These are phyloP conservation scores for Diaporthe citrichinensis DNA, from an alignment of 2,329 filamentous ascomycete genomes.

Conservation along the genomic window DNA sequence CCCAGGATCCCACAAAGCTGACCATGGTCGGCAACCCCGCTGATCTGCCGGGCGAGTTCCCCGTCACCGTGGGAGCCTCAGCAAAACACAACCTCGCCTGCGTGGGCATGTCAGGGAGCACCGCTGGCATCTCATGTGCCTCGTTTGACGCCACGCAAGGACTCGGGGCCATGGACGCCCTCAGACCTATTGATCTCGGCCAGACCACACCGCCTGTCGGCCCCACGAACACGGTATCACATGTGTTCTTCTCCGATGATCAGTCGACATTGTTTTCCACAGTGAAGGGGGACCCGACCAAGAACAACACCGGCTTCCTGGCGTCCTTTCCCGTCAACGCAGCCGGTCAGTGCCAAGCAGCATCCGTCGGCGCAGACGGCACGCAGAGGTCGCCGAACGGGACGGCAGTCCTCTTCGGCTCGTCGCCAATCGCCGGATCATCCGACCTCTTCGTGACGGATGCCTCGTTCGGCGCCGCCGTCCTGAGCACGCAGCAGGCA, in stretches of 20 bases:
- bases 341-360: neutral
- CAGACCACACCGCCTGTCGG: constrained; percentile 72
- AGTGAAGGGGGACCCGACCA: constrained; percentile 71
- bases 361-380: constrained; percentile 47
- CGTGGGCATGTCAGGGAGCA: constrained; percentile 60
- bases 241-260: constrained; percentile 71
- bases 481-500: constrained; percentile 56
- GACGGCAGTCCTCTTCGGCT: constrained; percentile 71
- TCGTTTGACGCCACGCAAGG: constrained; percentile 53
- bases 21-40: constrained; percentile 59
- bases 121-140: constrained; percentile 61
- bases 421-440: constrained; percentile 59
- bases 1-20: constrained; percentile 59
- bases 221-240: constrained; percentile 71
- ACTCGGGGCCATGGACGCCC: constrained; percentile 58
- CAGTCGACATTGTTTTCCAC: constrained; percentile 66
- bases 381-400: constrained; percentile 61
- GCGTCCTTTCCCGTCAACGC: constrained; percentile 61
- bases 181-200: constrained; percentile 62
- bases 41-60: constrained; percentile 64
- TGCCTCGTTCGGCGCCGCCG: constrained; percentile 68
- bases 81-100: constrained; percentile 58
- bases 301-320: constrained; percentile 70
- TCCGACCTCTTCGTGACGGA: constrained; percentile 68
- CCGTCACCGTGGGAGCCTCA: constrained; percentile 65